Conservation (phyloP, 768 basidiomycete species). For the Serpula lacrymans region DNA sequence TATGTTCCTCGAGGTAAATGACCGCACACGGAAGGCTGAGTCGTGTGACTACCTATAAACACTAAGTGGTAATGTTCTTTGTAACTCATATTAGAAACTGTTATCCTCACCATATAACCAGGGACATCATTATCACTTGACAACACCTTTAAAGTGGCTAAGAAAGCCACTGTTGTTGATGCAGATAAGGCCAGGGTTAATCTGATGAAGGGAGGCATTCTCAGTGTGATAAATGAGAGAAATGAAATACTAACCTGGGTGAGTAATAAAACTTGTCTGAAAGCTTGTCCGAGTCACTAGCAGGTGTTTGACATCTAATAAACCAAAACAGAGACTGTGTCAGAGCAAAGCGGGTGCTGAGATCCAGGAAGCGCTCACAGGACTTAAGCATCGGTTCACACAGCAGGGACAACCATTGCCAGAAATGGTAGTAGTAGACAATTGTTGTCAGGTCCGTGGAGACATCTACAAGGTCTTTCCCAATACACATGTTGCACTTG, state of each 20-base stretch:
- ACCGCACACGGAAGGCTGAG: no score
- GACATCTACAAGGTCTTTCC: conserved; percentile 8
- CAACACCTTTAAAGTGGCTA: conserved; percentile 14
- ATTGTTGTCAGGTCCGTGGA: conserved; percentile 16
- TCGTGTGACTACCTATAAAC: no score
- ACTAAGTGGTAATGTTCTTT: no score
- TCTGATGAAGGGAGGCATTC: conserved; percentile 10
- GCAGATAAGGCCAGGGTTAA: not conserved
- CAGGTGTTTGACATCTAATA: no score
- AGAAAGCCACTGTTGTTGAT: conserved; percentile 10
- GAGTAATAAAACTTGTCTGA: conserved; percentile 3
- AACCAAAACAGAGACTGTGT: no score
- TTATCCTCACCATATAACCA: no score
- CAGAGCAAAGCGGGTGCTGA: conserved; percentile 11
- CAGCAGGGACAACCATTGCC: conserved; percentile 7
- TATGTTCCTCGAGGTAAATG: no score
- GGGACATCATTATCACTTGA: no score
- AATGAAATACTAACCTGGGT: conserved; percentile 15
- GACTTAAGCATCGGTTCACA: conserved; percentile 7
- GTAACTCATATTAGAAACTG: no score
- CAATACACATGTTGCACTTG: not conserved
- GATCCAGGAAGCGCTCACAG: conserved; percentile 10
- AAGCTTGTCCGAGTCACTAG: no score
- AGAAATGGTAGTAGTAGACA: conserved; percentile 13
- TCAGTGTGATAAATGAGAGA: conserved; percentile 13